Evolutionary conservation across 1,139 yeast species (phyloP).

Genomic region (Lodderomyces jiufengensis): DNA sequence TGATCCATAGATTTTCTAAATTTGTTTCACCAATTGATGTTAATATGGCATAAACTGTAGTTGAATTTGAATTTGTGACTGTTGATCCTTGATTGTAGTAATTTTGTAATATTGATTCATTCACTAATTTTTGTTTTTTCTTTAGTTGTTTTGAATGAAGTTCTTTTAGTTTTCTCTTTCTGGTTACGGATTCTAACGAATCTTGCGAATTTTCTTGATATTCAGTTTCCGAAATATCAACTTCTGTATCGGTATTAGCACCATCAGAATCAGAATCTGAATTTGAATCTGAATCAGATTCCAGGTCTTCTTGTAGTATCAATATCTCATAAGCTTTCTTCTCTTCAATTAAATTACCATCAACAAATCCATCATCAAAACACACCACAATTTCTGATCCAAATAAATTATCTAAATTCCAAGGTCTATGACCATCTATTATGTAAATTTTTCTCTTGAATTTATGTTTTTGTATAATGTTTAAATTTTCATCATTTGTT

Average conservation of each 20-base stretch:
- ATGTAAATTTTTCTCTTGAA: conserved; percentile 53
- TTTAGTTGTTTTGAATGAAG: conserved; percentile 24
- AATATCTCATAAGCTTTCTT: conserved; percentile 53
- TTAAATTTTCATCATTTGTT: conserved; percentile 6
- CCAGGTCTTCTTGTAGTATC: conserved; percentile 31
- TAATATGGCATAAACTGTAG: conserved; percentile 74
- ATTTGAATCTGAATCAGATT: conserved; percentile 19
- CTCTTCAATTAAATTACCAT: conserved; percentile 50
- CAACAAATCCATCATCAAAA: conserved; percentile 81
- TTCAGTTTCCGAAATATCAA: conserved; percentile 23
- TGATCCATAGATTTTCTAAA: conserved; percentile 74
- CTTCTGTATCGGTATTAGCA: conserved; percentile 21
- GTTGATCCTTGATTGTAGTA: conserved; percentile 85
- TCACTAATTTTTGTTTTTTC: conserved; percentile 27
- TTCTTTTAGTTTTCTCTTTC: conserved; percentile 33
- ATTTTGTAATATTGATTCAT: conserved; percentile 66
- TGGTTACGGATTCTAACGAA: conserved; percentile 29
- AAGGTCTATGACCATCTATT: conserved; percentile 91
- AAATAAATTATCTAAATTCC: conserved; percentile 91
- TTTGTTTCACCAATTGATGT: conserved; percentile 64
- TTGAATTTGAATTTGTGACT: conserved; percentile 68
- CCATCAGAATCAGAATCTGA: conserved; percentile 6
- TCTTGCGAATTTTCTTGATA: conserved; percentile 27
- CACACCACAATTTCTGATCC: conserved; percentile 80
- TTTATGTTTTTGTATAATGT: neutral